Evolutionary conservation across 2,329 filamentous ascomycete genomes (phyloP).

Genomic region (Drechslerella coelobrocha): DNA sequence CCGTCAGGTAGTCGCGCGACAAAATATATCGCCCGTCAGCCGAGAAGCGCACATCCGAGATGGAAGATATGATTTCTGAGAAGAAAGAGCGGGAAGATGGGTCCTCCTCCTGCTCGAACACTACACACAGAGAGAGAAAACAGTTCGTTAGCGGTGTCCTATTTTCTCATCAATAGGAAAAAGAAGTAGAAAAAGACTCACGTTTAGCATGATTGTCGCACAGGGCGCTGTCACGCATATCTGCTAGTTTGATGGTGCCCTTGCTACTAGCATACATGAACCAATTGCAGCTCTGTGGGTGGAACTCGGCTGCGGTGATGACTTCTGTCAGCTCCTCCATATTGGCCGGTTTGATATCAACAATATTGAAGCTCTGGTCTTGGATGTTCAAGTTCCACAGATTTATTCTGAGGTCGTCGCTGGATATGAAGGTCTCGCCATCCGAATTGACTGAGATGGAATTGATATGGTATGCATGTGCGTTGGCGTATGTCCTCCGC

Average conservation of each 20-base stretch:
- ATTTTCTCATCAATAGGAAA: background rate
- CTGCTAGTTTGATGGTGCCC: slow-evolving; percentile 96
- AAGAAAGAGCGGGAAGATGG: slow-evolving; percentile 97
- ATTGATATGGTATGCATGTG: slow-evolving; percentile 99
- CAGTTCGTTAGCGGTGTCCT: background rate
- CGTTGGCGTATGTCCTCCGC: slow-evolving; percentile 94
- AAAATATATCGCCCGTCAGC: slow-evolving; percentile 96
- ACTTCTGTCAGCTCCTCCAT: slow-evolving; percentile 99
- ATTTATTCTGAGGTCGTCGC: slow-evolving; percentile 96
- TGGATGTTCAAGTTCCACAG: slow-evolving; percentile 99
- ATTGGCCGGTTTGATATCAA: slow-evolving; percentile 99
- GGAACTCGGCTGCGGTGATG: slow-evolving; percentile 97
- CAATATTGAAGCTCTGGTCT: slow-evolving; percentile 99
- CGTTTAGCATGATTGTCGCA: slow-evolving; percentile 96
- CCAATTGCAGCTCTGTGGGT: slow-evolving; percentile 97
- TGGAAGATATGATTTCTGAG: slow-evolving; percentile 98
- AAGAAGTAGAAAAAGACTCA: slow-evolving; percentile 62
- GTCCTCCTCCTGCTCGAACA: slow-evolving; percentile 99
- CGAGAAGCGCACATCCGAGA: slow-evolving; percentile 97
- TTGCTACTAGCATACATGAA: slow-evolving; percentile 99
- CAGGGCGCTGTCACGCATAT: slow-evolving; percentile 95
- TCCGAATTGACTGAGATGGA: slow-evolving; percentile 99
- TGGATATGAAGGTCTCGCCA: slow-evolving; percentile 98
- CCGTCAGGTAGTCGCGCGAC: slow-evolving; percentile 95
- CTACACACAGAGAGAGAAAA: slow-evolving; percentile 62